phyloP scores from a whole-genome alignment of 371 early-diverging fungal genomes.

The Antonospora locustae region DNA sequence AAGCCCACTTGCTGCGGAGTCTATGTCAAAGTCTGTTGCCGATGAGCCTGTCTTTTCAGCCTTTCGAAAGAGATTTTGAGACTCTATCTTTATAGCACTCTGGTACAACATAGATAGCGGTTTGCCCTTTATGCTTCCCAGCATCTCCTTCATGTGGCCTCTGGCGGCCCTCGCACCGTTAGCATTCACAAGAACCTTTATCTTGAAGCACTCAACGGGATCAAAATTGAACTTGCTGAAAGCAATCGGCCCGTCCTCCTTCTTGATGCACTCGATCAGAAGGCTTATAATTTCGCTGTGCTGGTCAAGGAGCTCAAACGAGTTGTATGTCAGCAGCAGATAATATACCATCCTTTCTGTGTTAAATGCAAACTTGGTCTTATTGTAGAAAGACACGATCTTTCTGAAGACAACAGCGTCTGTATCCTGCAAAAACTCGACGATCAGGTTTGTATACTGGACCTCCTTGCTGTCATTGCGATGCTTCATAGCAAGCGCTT shows the following conservation, averaged over 20 bases:
- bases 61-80: conserved; percentile 29
- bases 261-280: conserved; percentile 28
- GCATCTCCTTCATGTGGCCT: conserved; percentile 21
- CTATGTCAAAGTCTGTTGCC: conserved; percentile 15
- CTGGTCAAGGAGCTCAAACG: conserved; percentile 2
- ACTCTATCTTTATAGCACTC: conserved; percentile 27
- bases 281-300: conserved; percentile 21
- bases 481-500: not conserved
- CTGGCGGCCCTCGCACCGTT: conserved; percentile 23
- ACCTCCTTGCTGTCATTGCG: not conserved
- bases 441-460: conserved; percentile 7
- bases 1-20: too few species aligned
- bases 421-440: conserved; percentile 37
- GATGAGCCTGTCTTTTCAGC: not conserved
- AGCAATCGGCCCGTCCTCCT: conserved; percentile 26
- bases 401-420: conserved; percentile 27
- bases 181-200: conserved; percentile 15
- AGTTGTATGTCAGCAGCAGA: conserved; percentile 30
- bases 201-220: conserved; percentile 12
- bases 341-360: conserved; percentile 28
- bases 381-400: conserved; percentile 22
- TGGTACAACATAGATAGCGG: conserved; percentile 29
- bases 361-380: conserved; percentile 11
- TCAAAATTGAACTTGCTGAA: conserved; percentile 18
- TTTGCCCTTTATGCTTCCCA: conserved; percentile 34